A percentile compares a stretch with the other conserved stretches of the same genome.
Evolutionary conservation across 805 yeast species (phyloP).

Genomic region (Starmerella lactis-condensi): DNA sequence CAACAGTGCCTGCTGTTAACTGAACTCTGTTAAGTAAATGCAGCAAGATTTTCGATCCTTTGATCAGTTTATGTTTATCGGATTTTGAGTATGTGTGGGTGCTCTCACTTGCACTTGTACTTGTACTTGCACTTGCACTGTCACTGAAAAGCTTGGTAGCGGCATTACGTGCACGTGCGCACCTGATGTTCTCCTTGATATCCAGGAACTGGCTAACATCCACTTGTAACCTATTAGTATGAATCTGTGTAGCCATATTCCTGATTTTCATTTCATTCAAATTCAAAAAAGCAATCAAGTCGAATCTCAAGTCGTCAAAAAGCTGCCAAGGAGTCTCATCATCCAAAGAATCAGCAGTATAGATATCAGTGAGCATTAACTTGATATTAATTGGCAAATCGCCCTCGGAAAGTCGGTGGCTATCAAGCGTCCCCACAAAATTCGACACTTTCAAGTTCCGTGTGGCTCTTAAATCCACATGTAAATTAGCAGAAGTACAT

Average conservation of each 20-base stretch:
- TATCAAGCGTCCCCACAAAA: constrained; percentile 24
- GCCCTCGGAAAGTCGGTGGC: constrained; percentile 14
- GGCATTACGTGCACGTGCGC: too few species aligned
- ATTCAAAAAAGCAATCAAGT: constrained; percentile 21
- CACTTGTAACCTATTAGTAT: constrained; percentile 18
- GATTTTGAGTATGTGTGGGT: too few species aligned
- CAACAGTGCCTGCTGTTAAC: constrained; percentile 21
- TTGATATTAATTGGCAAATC: constrained; percentile 18
- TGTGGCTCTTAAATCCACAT: constrained; percentile 20
- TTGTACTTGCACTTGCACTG: too few species aligned
- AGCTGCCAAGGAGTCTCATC: constrained; percentile 21
- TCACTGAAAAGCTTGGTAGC: too few species aligned
- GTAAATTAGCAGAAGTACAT: constrained; percentile 18
- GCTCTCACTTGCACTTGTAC: too few species aligned
- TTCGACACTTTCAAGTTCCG: constrained; percentile 12
- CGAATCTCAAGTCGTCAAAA: constrained; percentile 19
- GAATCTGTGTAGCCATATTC: constrained; percentile 20
- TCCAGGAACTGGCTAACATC: constrained; percentile 13
- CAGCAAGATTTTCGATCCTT: constrained; percentile 12
- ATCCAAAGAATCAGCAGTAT: constrained; percentile 17
- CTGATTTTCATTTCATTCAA: constrained; percentile 18
- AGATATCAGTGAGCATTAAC: constrained; percentile 18
- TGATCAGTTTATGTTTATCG: background rate
- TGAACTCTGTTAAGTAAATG: constrained; percentile 24
- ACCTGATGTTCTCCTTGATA: background rate